Conservation (phyloP, 2,329 filamentous ascomycete genomes). For the Dothistroma pini region DNA sequence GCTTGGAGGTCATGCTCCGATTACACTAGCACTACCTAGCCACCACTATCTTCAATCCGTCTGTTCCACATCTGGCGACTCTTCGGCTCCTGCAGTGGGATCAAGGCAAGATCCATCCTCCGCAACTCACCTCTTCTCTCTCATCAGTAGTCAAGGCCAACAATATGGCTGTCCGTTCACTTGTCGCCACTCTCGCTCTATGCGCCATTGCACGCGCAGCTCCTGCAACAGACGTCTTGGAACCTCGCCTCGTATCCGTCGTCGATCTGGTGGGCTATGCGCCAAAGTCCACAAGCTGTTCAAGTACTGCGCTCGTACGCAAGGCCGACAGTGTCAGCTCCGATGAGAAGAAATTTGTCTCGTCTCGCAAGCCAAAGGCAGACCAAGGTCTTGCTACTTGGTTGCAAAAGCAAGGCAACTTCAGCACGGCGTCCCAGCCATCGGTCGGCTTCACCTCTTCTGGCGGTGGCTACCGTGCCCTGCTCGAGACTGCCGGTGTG, state of each 20-base stretch:
- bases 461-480: slow-evolving; percentile 43
- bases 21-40: not conserved
- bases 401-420: slow-evolving; percentile 38
- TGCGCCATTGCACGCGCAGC: not conserved
- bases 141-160: not conserved
- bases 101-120: not conserved
- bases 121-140: not conserved
- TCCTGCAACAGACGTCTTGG: slow-evolving; percentile 1
- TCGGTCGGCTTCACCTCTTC: slow-evolving; percentile 42
- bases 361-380: slow-evolving; percentile 39
- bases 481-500: slow-evolving; percentile 41
- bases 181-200: not conserved
- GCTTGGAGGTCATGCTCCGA: not conserved
- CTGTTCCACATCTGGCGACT: not conserved
- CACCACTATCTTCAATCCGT: not conserved
- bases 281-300: slow-evolving; percentile 39
- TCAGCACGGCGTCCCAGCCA: slow-evolving; percentile 38
- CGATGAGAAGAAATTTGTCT: slow-evolving; percentile 40
- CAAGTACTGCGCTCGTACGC: slow-evolving; percentile 38
- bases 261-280: slow-evolving; percentile 21
- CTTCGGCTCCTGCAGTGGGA: not conserved
- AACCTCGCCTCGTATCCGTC: slow-evolving; percentile 7
- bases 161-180: slow-evolving; percentile 7
- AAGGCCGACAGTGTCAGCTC: slow-evolving; percentile 37
- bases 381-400: slow-evolving; percentile 39